phyloP scores from a whole-genome alignment of 2,329 filamentous ascomycete species.

The Colletotrichum lini region DNA sequence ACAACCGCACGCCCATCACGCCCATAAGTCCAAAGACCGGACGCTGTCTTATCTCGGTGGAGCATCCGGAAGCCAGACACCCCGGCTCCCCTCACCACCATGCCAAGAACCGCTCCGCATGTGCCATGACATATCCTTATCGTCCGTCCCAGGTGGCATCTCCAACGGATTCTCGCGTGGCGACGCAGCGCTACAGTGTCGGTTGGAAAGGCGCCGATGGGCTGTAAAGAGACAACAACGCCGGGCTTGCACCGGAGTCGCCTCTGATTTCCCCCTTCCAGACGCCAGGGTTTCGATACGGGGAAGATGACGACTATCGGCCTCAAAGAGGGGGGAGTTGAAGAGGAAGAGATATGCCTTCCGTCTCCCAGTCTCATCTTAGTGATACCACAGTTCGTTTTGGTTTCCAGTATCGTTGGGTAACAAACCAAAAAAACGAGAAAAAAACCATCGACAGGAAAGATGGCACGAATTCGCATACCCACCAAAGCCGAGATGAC shows the following conservation, averaged over 20 bases:
- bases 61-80: not conserved
- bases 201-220: slow-evolving; percentile 42
- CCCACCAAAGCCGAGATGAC: slow-evolving; percentile 36
- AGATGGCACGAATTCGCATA: slow-evolving; percentile 35
- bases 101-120: slow-evolving; percentile 32
- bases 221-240: not conserved
- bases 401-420: not conserved
- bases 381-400: not conserved
- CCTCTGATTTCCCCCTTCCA: no score
- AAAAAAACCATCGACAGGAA: not conserved
- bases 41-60: slow-evolving; percentile 37
- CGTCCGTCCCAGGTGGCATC: not conserved
- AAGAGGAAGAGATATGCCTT: not conserved
- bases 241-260: not conserved
- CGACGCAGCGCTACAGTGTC: slow-evolving; percentile 21
- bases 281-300: not conserved
- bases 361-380: no score
- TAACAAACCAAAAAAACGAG: no score
- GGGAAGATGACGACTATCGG: not conserved
- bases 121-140: slow-evolving; percentile 28
- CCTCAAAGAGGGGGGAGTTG: not conserved
- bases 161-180: slow-evolving; percentile 11
- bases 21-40: slow-evolving; percentile 34
- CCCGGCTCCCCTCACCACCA: slow-evolving; percentile 14
- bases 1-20: slow-evolving; percentile 24